These are phyloP conservation scores for Furculomyces boomerangus DNA, from an alignment of 371 early-diverging fungal genomes.

Conservation along the genomic window DNA sequence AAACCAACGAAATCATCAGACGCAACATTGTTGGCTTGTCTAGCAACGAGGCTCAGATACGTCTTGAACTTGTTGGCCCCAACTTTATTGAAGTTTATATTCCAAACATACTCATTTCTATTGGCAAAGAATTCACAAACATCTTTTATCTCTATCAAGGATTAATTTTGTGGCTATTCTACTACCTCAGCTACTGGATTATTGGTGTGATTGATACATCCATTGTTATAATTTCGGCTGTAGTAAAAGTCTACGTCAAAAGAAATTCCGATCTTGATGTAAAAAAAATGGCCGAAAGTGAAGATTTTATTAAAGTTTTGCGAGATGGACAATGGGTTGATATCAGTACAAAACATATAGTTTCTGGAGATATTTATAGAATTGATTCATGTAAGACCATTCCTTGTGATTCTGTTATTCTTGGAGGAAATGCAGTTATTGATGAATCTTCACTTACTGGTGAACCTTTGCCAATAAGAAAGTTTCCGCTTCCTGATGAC, in stretches of 20 bases:
- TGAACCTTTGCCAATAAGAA: constrained; percentile 40
- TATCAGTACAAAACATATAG: constrained; percentile 32
- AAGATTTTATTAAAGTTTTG: constrained; percentile 26
- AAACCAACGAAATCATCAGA: constrained; percentile 29
- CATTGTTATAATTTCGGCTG: constrained; percentile 47
- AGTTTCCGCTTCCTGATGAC: constrained; percentile 25
- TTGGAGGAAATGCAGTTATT: constrained; percentile 45
- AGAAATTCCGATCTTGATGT: constrained; percentile 41
- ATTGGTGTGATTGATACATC: constrained; percentile 53
- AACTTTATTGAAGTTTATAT: constrained; percentile 50
- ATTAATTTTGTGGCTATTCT: constrained; percentile 52
- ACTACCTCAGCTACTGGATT: constrained; percentile 51
- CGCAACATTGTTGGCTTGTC: constrained; percentile 30
- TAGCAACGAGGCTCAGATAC: constrained; percentile 29
- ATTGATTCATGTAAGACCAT: constrained; percentile 30
- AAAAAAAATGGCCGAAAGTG: constrained; percentile 43
- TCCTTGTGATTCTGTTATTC: constrained; percentile 47
- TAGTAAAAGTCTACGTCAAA: constrained; percentile 47
- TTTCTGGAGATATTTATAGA: constrained; percentile 57
- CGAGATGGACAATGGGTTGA: constrained; percentile 36
- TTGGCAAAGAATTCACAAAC: constrained; percentile 42
- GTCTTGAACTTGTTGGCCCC: constrained; percentile 44
- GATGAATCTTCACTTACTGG: constrained; percentile 56
- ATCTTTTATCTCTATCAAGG: constrained; percentile 68
- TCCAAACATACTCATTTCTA: constrained; percentile 29